Percentiles rank a stretch among this genome's conserved stretches.
Conservation (phyloP, 2,329 filamentous ascomycete species). For the Didymellaceae sp. region DNA sequence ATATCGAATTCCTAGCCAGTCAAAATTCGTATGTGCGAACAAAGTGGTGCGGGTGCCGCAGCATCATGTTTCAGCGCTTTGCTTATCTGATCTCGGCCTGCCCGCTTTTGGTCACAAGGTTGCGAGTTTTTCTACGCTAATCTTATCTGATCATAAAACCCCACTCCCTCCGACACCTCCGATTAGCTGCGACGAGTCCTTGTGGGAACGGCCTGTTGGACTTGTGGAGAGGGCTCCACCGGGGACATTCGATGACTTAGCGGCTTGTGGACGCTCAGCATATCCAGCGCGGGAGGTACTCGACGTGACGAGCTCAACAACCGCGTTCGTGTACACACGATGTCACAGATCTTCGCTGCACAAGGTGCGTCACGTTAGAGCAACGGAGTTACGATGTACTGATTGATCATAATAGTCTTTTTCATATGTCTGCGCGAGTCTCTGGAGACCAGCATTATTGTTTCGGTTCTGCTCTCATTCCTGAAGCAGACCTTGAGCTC, state of each 20-base stretch:
- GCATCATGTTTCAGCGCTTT: neutral
- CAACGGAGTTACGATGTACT: too few relatives aligned
- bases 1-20: neutral
- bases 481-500: slow-evolving; percentile 78
- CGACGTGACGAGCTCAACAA: neutral
- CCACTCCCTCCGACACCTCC: too few relatives aligned
- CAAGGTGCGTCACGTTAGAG: neutral
- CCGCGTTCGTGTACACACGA: neutral
- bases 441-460: slow-evolving; percentile 80
- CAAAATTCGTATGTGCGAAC: neutral
- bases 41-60: neutral
- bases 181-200: too few relatives aligned
- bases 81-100: slow-evolving; percentile 5
- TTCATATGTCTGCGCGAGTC: slow-evolving; percentile 87
- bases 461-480: slow-evolving; percentile 81
- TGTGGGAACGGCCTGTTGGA: neutral
- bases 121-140: slow-evolving; percentile 3
- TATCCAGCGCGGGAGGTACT: neutral
- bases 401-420: slow-evolving; percentile 63
- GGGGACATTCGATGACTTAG: neutral
- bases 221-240: neutral
- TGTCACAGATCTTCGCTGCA: slow-evolving; percentile 11
- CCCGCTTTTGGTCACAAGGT: neutral
- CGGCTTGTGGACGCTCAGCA: neutral
- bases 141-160: slow-evolving; percentile 15